Evolutionary conservation across 768 basidiomycete species (phyloP).

Genomic region (Lactarius quietus): DNA sequence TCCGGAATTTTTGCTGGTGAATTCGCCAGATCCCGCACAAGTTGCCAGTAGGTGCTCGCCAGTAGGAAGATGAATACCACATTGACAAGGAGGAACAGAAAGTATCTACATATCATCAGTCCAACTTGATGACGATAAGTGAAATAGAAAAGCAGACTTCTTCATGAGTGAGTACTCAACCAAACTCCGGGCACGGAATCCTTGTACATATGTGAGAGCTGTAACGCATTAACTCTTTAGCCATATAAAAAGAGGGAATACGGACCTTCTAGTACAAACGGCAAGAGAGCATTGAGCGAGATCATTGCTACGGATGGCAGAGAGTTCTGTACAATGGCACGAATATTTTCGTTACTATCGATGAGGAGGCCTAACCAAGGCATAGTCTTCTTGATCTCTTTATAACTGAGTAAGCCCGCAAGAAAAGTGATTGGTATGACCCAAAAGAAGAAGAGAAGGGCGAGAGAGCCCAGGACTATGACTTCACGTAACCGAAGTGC

Average conservation of each 20-base stretch:
- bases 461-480: constrained; percentile 66
- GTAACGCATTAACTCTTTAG: constrained; percentile 9
- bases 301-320: constrained; percentile 90
- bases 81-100: constrained; percentile 86
- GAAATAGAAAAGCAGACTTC: constrained; percentile 54
- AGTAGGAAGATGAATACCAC: constrained; percentile 94
- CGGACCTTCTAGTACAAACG: constrained; percentile 83
- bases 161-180: constrained; percentile 89
- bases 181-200: constrained; percentile 85
- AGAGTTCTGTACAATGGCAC: constrained; percentile 91
- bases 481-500: constrained; percentile 63
- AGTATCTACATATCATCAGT: constrained; percentile 58
- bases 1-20: constrained; percentile 93
- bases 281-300: constrained; percentile 80
- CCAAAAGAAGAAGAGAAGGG: constrained; percentile 85
- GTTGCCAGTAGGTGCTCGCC: constrained; percentile 88
- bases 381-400: constrained; percentile 86
- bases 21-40: constrained; percentile 87
- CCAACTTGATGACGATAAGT: constrained; percentile 12
- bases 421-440: constrained; percentile 84
- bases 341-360: constrained; percentile 72
- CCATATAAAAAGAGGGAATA: background rate
- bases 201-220: constrained; percentile 86
- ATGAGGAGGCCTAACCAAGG: constrained; percentile 88
- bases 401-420: constrained; percentile 84